A percentile compares a stretch with the other conserved stretches of the same genome.
Conservation (phyloP, 441 rosid species). For the Sinapis alba region DNA sequence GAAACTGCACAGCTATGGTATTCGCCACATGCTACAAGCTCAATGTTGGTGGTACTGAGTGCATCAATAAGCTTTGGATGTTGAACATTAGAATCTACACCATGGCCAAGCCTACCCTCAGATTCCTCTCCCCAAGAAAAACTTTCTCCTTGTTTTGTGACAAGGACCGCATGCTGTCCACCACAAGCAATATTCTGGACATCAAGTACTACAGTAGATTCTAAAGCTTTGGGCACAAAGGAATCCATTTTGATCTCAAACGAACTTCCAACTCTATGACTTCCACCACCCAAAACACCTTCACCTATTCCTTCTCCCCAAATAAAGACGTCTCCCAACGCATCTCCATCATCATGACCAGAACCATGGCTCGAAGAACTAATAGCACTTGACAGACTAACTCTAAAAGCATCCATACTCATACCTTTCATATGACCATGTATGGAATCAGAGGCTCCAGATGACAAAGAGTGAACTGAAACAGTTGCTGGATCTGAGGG, state of each 20-base stretch:
- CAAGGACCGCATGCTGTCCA: slow-evolving; percentile 85
- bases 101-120: slow-evolving; percentile 98
- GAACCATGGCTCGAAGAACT: slow-evolving; percentile 99
- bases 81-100: slow-evolving; percentile 84
- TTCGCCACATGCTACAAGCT: slow-evolving; percentile 95
- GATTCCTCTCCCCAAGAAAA: slow-evolving; percentile 98
- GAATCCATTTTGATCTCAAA: slow-evolving; percentile 74
- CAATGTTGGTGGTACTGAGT: slow-evolving; percentile 78
- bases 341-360: slow-evolving; percentile 99
- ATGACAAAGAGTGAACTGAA: slow-evolving; percentile 66
- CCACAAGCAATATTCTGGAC: slow-evolving; percentile 96
- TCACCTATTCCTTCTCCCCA: slow-evolving; percentile 97
- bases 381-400: slow-evolving; percentile 95
- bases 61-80: slow-evolving; percentile 87
- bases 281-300: slow-evolving; percentile 90
- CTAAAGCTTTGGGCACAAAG: slow-evolving; percentile 85
- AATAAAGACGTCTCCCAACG: slow-evolving; percentile 92
- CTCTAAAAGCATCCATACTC: slow-evolving; percentile 82
- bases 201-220: slow-evolving; percentile 91
- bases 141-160: slow-evolving; percentile 90
- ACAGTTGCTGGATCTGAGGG: slow-evolving; percentile 78
- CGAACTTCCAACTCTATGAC: slow-evolving; percentile 63
- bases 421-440: slow-evolving; percentile 76
- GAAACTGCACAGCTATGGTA: slow-evolving; percentile 95
- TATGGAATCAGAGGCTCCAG: slow-evolving; percentile 84